Percentiles rank a stretch among this genome's conserved stretches.
Conservation (phyloP, 306 rosid species). For the Urtica urens region DNA sequence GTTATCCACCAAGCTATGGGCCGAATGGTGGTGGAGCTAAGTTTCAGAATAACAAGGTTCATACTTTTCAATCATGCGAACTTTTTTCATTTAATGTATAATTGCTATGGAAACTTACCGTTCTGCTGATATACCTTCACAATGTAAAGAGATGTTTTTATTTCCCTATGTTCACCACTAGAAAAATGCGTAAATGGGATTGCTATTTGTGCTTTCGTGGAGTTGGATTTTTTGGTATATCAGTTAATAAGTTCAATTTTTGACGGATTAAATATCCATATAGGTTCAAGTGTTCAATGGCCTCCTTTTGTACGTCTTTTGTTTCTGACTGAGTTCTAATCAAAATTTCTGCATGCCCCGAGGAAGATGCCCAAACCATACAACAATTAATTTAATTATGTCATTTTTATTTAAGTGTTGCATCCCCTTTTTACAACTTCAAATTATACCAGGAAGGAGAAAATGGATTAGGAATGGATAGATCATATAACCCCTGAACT, state of each 20-base stretch:
- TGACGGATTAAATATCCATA: neutral
- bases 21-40: slow-evolving; percentile 67
- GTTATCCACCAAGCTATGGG: slow-evolving; percentile 49
- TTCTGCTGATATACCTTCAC: neutral
- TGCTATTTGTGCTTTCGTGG: neutral
- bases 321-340: too few species aligned
- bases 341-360: too few species aligned
- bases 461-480: too few species aligned
- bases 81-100: slow-evolving; percentile 16
- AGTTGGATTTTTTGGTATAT: too few species aligned
- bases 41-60: slow-evolving; percentile 77
- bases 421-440: too few species aligned
- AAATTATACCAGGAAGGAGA: too few species aligned
- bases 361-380: too few species aligned
- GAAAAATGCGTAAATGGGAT: neutral
- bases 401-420: too few species aligned
- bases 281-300: neutral
- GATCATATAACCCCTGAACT: too few species aligned
- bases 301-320: too few species aligned
- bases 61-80: slow-evolving; percentile 15
- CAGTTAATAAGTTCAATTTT: too few species aligned
- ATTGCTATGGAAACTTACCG: neutral
- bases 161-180: neutral
- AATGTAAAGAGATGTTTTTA: neutral
- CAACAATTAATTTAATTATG: too few species aligned